Evolutionary conservation across 352 stramenopile genomes (phyloP), one percentile per base, ranked within the genome.

Genomic region (Globisporangium carolinianum): DNA sequence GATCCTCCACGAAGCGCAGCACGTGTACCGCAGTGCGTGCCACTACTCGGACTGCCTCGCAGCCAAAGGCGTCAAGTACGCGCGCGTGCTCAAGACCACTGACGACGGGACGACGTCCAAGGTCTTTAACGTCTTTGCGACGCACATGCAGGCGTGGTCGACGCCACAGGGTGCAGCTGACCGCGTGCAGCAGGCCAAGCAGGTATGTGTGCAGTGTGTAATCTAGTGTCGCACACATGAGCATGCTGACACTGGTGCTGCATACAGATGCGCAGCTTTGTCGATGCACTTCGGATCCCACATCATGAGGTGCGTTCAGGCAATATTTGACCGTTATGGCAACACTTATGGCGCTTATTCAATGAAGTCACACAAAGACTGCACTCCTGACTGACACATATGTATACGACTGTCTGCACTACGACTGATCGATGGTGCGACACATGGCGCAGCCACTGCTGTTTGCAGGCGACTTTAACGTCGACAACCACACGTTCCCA

Each of bases 101-200:
- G 24, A 1, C 24, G 53, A 76, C 7, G 37, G 74, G 10, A 61
- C 51, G 8, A 55, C 47, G 3, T 79, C 67, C 54, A 94, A 94
- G 61, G 71, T 89, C 7, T 91, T 91, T 53, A 94, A 94, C 57
- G 73, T 94, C 11, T 94, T 91, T 62, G 81, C 79, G 18, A 91
- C 84, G 36, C 84, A 94, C 65, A 90, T 94, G 79, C 84, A 93
- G 77, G 83, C 83, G 6, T 93, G 83, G 83, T 93, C 83, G 12
- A 91, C 83, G 0, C 57, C 67, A n/a, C 56, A 84, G 57, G 83
- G 79, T 6, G 65, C 73, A 15, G 65, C 67, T 0, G 83, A 88
- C 67, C 79, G 83, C 15, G 61, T 88, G 51, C 65, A 74, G 39
- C 83, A 93, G 70, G 83, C 83, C 0, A 66, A 78, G 17, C 83